Evolutionary conservation across 352 stramenopile genomes (phyloP), one percentile per base, ranked within the genome.

Genomic region (Plasmopara halstedii): DNA sequence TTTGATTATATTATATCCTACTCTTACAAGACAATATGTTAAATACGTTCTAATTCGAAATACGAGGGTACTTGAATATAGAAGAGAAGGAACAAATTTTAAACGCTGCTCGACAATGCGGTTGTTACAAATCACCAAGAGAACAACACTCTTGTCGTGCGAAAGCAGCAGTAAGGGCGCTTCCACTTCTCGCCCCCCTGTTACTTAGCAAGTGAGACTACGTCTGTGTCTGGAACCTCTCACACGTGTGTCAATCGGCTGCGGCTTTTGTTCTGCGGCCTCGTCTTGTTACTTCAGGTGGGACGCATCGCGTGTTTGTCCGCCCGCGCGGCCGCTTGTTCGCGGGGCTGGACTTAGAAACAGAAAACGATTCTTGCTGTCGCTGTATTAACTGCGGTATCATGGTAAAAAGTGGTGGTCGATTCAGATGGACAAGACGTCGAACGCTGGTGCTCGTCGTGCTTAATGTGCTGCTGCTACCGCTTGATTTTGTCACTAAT

Each of bases 271-370:
- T 34, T 34, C 37, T 17, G 46, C 46, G 46, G 53, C 46, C 20
- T 54, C 20, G 33, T 51, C 42, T 62, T 33, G 41, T 40, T 26
- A 34, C 37, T 55, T 34, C 39, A 27, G 33, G 33, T 33, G 34
- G 49, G 38, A 42, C 47, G 22, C 43, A 27, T 26, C 38, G 55
- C 44, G 55, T 63, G 55, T 58, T 21, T 17, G 41, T 57, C 47
- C 47, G 46, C 44, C 25, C 37, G 10, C 29, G 42, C 40, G 52
- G 50, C 36, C 50, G 29, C 14, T 45, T 35, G n/a, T 48, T 38
- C 51, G 20, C 31, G 48, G 32, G 45, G 37, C 37, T 43, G 29
- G 18, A 35, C 7, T 13, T 6, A 45, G 35, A 23, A 42, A 17
- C 33, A 42, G 35, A 26, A 31, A 44, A 20, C 32, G 46, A 43